phyloP scores from a whole-genome alignment of 2,329 filamentous ascomycete species.

The Fusarium illudens region DNA sequence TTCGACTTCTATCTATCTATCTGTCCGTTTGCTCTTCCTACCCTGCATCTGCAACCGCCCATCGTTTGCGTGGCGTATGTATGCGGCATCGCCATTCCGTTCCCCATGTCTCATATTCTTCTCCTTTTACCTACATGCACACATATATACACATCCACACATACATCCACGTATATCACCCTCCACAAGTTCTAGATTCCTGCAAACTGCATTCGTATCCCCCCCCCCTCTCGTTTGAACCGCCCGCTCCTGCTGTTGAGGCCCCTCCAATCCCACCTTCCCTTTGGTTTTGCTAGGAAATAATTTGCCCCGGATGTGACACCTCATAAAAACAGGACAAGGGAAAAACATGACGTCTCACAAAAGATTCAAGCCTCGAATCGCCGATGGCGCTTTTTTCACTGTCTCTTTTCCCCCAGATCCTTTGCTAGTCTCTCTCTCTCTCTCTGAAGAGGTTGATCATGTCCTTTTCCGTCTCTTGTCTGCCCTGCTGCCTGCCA shows the following conservation, averaged over 20 bases:
- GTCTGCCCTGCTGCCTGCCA: neutral
- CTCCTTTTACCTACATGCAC: neutral
- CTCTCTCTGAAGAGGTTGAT: neutral
- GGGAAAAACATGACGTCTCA: conserved; percentile 29
- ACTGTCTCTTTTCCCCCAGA: neutral
- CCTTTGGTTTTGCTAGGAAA: neutral
- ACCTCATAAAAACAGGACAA: neutral
- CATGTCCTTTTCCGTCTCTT: conserved; percentile 4
- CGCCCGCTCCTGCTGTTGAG: neutral
- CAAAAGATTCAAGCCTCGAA: conserved; percentile 5
- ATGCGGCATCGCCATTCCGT: neutral
- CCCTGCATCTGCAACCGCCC: neutral
- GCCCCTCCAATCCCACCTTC: conserved; percentile 23
- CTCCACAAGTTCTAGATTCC: conserved; percentile 6
- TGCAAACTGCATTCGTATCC: neutral
- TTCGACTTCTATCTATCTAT: neutral
- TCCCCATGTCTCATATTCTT: neutral
- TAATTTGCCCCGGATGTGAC: conserved; percentile 9
- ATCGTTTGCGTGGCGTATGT: conserved; percentile 18
- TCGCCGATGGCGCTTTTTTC: neutral
- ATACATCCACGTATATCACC: neutral
- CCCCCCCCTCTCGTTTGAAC: neutral
- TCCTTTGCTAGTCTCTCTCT: neutral
- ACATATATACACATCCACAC: neutral
- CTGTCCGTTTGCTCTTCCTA: neutral